phyloP scores from a whole-genome alignment of 306 rosid genomes.

The Citrullus mucosospermus region DNA sequence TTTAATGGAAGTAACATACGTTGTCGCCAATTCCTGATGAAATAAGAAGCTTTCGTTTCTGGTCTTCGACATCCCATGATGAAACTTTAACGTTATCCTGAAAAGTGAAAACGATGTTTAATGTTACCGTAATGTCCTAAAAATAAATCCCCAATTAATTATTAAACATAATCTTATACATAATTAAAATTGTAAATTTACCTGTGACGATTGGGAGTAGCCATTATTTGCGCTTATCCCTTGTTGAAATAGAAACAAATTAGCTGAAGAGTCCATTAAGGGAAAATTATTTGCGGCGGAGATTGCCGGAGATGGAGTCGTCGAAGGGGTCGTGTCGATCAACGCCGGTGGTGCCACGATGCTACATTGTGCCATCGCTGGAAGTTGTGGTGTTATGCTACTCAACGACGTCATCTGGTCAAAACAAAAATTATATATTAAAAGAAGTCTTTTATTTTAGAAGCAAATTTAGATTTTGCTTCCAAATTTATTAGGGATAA shows the following conservation, averaged over 20 bases:
- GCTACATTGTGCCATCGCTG: not conserved
- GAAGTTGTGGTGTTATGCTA: not conserved
- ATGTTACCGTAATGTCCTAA: not conserved
- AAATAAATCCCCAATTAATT: too few species aligned
- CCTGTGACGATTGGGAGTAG: not conserved
- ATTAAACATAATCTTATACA: too few species aligned
- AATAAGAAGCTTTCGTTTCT: slow-evolving; percentile 53
- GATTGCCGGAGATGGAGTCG: not conserved
- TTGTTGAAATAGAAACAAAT: not conserved
- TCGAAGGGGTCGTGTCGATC: not conserved
- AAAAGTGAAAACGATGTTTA: slow-evolving; percentile 54
- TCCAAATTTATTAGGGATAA: too few species aligned
- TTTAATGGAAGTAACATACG: slow-evolving; percentile 43
- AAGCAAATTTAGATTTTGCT: too few species aligned
- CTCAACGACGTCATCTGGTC: not conserved
- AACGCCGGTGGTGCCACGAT: not conserved
- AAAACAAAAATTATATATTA: too few species aligned
- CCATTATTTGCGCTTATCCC: not conserved
- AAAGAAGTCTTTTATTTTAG: too few species aligned
- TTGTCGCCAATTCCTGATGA: slow-evolving; percentile 54
- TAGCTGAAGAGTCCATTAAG: not conserved
- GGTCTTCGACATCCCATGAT: slow-evolving; percentile 69
- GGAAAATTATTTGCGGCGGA: not conserved
- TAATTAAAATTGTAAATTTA: not conserved
- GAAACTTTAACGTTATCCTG: slow-evolving; percentile 42